Evolutionary conservation across 1,284 basidiomycete species (phyloP).

Genomic region (Termitomyces sp.): DNA sequence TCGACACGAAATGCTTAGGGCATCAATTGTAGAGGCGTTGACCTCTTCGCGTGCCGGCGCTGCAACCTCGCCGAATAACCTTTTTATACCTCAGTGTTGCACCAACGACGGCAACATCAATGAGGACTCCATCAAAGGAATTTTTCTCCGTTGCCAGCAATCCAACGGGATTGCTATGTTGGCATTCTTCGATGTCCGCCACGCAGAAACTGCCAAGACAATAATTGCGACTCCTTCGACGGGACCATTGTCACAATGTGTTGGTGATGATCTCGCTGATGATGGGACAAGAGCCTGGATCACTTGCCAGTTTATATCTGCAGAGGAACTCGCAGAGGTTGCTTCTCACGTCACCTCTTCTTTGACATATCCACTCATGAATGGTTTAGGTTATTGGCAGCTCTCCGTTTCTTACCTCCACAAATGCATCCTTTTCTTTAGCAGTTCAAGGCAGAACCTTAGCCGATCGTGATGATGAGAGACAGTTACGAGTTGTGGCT

Average conservation of each 20-base stretch:
- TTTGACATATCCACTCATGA: not conserved
- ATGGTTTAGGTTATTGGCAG: slow-evolving; percentile 29
- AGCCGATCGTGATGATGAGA: slow-evolving; percentile 4
- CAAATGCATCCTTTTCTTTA: slow-evolving; percentile 27
- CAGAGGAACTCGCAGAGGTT: slow-evolving; percentile 32
- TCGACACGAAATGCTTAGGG: slow-evolving; percentile 13
- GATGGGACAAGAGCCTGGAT: slow-evolving; percentile 26
- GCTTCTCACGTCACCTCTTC: not conserved
- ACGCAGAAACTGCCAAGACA: slow-evolving; percentile 43
- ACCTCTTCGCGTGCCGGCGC: slow-evolving; percentile 2
- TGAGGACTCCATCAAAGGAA: slow-evolving; percentile 38
- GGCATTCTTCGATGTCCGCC: slow-evolving; percentile 58
- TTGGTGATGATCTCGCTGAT: slow-evolving; percentile 21
- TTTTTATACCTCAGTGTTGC: slow-evolving; percentile 2
- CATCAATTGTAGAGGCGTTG: slow-evolving; percentile 21
- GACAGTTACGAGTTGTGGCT: slow-evolving; percentile 6
- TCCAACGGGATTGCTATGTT: slow-evolving; percentile 48
- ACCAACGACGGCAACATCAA: slow-evolving; percentile 3
- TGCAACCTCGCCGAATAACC: not conserved
- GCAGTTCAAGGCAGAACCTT: slow-evolving; percentile 16
- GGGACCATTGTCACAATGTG: slow-evolving; percentile 24
- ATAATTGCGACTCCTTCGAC: slow-evolving; percentile 27
- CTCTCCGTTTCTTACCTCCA: slow-evolving; percentile 30
- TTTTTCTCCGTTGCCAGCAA: slow-evolving; percentile 44
- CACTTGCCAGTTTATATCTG: slow-evolving; percentile 30